Conservation (phyloP, 169 alveolate species). For the Eimeria necatrix region DNA sequence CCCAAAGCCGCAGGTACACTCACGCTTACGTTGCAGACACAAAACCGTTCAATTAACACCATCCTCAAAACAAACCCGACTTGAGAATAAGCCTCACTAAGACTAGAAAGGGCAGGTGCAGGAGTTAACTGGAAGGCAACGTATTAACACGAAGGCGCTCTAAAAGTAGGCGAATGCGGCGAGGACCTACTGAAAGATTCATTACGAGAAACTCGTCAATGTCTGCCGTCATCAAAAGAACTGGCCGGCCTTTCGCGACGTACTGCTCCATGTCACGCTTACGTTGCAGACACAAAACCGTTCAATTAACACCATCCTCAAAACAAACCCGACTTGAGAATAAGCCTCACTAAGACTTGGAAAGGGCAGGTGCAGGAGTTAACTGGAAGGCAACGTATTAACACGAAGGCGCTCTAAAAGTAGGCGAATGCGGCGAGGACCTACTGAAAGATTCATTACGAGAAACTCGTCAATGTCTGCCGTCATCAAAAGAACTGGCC, state of each 20-base stretch:
- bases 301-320: not conserved
- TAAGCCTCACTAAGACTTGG: no score
- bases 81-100: no score
- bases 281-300: no score
- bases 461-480: constrained; percentile 95
- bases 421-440: not conserved
- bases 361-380: no score
- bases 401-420: no score
- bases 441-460: constrained; percentile 87
- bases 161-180: no score
- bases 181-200: constrained; percentile 85
- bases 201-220: constrained; percentile 93
- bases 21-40: no score
- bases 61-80: not conserved
- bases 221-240: constrained; percentile 92
- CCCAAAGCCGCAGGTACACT: no score
- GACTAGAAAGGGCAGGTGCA: no score
- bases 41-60: not conserved
- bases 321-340: not conserved
- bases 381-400: no score
- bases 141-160: no score
- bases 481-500: constrained; percentile 91
- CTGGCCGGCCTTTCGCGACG: constrained; percentile 85
- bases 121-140: no score
- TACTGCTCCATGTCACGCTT: constrained; percentile 90